A percentile compares a stretch with the other conserved stretches of the same genome.
Conservation (phyloP, 805 yeast genomes). For the Metschnikowia lachancei region DNA sequence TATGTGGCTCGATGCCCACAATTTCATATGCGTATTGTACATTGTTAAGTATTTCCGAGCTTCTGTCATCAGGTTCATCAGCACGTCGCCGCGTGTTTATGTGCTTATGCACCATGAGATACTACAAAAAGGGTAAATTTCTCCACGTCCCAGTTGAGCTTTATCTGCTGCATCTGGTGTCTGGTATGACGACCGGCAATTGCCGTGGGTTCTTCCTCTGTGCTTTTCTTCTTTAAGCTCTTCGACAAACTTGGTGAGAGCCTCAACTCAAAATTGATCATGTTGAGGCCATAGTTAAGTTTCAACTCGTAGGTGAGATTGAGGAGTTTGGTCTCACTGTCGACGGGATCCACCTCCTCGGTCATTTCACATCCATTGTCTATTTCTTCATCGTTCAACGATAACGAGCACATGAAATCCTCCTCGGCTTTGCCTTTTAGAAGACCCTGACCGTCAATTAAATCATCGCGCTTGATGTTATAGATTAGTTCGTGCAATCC, state of each 20-base stretch:
- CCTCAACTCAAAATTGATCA: slow-evolving; percentile 41
- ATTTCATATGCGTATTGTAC: no score
- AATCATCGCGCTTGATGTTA: slow-evolving; percentile 31
- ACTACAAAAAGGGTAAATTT: slow-evolving; percentile 35
- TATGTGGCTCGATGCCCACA: no score
- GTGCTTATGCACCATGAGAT: slow-evolving; percentile 17
- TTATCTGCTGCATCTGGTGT: slow-evolving; percentile 44
- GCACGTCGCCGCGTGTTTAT: neutral
- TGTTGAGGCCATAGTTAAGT: slow-evolving; percentile 46
- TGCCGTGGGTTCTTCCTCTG: slow-evolving; percentile 24
- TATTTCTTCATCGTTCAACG: slow-evolving; percentile 45
- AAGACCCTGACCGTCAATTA: slow-evolving; percentile 32
- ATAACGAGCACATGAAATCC: slow-evolving; percentile 39
- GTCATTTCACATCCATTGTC: slow-evolving; percentile 43
- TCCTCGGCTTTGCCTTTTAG: slow-evolving; percentile 32
- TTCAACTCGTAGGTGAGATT: slow-evolving; percentile 40
- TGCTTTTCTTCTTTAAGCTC: slow-evolving; percentile 33
- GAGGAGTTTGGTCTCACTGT: slow-evolving; percentile 15
- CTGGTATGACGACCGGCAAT: slow-evolving; percentile 43
- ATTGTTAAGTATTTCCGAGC: no score
- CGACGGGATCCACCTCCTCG: slow-evolving; percentile 28
- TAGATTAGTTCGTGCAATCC: slow-evolving; percentile 35
- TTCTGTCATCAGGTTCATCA: no score
- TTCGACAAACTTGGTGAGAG: slow-evolving; percentile 41
- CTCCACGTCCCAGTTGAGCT: slow-evolving; percentile 47